These are phyloP conservation scores for Triadica sebifera DNA, from an alignment of 345 rosid species.

Conservation along the genomic window DNA sequence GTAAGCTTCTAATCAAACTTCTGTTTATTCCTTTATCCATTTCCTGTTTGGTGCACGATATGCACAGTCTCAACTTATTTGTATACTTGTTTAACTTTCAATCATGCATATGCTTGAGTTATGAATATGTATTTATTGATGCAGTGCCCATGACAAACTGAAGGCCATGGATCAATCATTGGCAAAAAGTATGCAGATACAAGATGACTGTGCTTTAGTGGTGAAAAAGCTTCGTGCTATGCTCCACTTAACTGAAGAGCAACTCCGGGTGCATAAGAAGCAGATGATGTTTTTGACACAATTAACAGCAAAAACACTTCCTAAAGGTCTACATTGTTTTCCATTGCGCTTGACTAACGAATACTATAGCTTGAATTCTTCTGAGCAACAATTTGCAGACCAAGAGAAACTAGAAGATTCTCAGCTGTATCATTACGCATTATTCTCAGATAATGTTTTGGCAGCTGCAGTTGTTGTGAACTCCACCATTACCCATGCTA, in stretches of 20 bases:
- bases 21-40: neutral
- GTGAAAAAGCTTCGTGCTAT: slow-evolving; percentile 94
- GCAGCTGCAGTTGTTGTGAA: slow-evolving; percentile 93
- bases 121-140: slow-evolving; percentile 12
- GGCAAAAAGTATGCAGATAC: slow-evolving; percentile 79
- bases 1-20: slow-evolving; percentile 40
- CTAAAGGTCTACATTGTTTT: slow-evolving; percentile 98
- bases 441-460: slow-evolving; percentile 91
- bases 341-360: slow-evolving; percentile 88
- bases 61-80: neutral
- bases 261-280: slow-evolving; percentile 88
- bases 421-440: slow-evolving; percentile 73
- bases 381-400: slow-evolving; percentile 64
- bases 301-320: slow-evolving; percentile 89
- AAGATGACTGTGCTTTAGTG: slow-evolving; percentile 79
- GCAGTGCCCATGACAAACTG: slow-evolving; percentile 70
- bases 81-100: neutral
- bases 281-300: slow-evolving; percentile 94
- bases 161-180: slow-evolving; percentile 86
- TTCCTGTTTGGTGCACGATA: neutral
- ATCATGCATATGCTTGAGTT: neutral
- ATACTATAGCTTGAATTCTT: slow-evolving; percentile 61
- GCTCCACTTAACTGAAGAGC: slow-evolving; percentile 97
- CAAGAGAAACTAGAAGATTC: slow-evolving; percentile 74
- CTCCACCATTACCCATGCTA: slow-evolving; percentile 76